Evolutionary conservation across 441 rosid species (phyloP), one percentile per base, ranked within the genome.

Genomic region (Erodium moschatum): DNA sequence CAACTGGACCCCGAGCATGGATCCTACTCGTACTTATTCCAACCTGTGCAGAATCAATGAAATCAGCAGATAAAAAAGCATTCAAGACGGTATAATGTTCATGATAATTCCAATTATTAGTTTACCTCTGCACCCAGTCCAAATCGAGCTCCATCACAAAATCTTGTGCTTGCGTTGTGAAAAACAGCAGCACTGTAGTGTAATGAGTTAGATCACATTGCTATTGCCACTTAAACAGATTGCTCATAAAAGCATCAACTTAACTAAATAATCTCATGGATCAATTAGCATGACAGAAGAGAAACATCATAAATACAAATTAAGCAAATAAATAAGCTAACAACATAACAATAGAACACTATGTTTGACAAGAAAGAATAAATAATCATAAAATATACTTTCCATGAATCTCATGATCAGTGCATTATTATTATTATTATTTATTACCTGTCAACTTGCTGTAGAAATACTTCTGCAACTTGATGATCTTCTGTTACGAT

Each of bases 61-160:
- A 35, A 35, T 35, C 40, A 5, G 40, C 5, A 8, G 3, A 2
- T 3, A 2, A 29, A 35, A 7, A 35, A 7, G 40, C 40, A 35
- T 35, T 35, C 0, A 35, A 7, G 8, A 35, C 3, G 1, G 40
- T 35, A 5, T 35, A 7, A 29, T 35, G 40, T 35, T 35, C 40
- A 35, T 35, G 0, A 5, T 35, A 35, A 35, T 35, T 35, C 40
- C 40, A 35, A 35, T 35, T 35, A 29, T 60, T 33, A 72, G 24
- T n/a, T 27, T 86, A 93, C 98, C 99, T 94, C 99, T 62, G 99
- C 99, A n/a, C 99, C 99, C 67, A 91, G 83, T 27, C 97, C 99
- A 40, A 94, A 94, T 46, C 97, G 87, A 72, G 96, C 96, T 19
- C 99, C 97, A 29, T 94, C 99, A 67, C 87, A 84, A 73, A 91